Conservation (phyloP, 2,329 filamentous ascomycete species). For the Microcyclosporella mali region DNA sequence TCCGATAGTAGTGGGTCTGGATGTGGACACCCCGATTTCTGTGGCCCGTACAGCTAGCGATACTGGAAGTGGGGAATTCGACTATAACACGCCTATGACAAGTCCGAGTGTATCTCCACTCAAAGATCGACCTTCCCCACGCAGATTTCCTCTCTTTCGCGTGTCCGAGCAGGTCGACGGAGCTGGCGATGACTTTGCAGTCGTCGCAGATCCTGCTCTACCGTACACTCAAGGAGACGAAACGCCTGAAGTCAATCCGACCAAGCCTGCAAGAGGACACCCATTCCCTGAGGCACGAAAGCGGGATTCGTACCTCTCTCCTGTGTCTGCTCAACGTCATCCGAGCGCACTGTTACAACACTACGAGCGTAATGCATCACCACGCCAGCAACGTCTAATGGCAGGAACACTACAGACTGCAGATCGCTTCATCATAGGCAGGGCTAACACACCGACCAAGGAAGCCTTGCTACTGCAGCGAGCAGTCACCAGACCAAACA, state of each 20-base stretch:
- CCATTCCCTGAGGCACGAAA: background rate
- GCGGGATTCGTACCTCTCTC: background rate
- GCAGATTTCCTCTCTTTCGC: too few relatives aligned
- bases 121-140: conserved; percentile 1
- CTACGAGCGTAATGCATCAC: conserved; percentile 16
- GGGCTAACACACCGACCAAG: conserved; percentile 24
- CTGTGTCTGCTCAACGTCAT: conserved; percentile 11
- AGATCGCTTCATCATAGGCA: conserved; percentile 54
- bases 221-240: background rate
- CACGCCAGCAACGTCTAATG: conserved; percentile 18
- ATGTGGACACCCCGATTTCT: background rate
- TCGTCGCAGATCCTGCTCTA: background rate
- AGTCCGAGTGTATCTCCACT: conserved; percentile 12
- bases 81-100: conserved; percentile 16
- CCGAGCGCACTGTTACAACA: conserved; percentile 18
- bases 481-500: background rate
- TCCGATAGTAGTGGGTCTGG: too few relatives aligned
- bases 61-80: background rate
- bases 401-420: conserved; percentile 32
- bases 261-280: background rate
- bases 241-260: background rate
- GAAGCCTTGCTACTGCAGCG: conserved; percentile 16
- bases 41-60: background rate
- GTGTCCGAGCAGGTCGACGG: conserved; percentile 1
- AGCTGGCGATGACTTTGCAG: background rate